Evolutionary conservation across 768 basidiomycete genomes (phyloP), one percentile per base, ranked within the genome.

Genomic region (Fistulinella prunicolor): DNA sequence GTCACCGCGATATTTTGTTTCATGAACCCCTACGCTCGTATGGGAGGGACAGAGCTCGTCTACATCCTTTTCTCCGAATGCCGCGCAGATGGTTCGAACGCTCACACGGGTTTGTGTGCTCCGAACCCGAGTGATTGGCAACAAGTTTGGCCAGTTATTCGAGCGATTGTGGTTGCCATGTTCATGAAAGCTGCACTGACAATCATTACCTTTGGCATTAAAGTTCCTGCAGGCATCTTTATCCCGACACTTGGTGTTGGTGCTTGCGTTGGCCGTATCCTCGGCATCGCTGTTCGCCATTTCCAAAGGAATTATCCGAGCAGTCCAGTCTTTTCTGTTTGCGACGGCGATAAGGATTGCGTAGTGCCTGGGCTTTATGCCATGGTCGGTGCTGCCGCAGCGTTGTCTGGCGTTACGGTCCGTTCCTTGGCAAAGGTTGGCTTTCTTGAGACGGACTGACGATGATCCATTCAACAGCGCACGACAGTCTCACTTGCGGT

Each of bases 41-140:
- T 97, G 88, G 86, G 93, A 44, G 92, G 95, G 3, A 94, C 95
- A 2, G 94, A 99, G 60, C 84, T 97, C 20, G 88, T 99, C 44
- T 93, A 90, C 63, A 85, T 85, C 51, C 82, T 97, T 38, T 92
- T 97, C 61, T 78, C 87, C 1, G 94, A 96, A 70, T 99, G 95
- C 59, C 76, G 73, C 23, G 64, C 73, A 0, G 79, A 77, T 40
- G 77, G 80, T 46, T 59, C 69, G 6, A 75, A 82, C 55, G 75
- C 72, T 16, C 78, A 83, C 45, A 77, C 71, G 3, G 83, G 83
- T 1, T 73, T 96, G 13, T 98, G 94, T 64, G 77, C 86, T 37
- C 61, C 79, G 38, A 71, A 88, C 55, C 81, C 83, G 28, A 73
- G 77, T 28, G 75, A 76, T 28, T 76, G 76, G 44, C 57, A 66